Conservation (phyloP, 805 yeast genomes). For the Yueomyces sp. region DNA sequence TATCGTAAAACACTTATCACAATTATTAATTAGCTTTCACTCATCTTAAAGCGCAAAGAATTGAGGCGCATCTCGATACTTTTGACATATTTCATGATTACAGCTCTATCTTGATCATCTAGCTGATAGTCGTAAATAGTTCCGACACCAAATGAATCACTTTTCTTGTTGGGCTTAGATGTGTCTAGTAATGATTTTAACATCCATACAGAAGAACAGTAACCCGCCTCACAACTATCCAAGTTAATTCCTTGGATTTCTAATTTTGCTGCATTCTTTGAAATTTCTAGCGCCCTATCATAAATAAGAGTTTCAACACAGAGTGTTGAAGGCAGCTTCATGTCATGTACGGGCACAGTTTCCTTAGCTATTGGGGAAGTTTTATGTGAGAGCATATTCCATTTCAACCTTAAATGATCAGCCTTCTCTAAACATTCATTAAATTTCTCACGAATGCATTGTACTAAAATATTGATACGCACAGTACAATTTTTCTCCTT, state of each 20-base stretch:
- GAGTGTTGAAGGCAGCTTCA: slow-evolving; percentile 14
- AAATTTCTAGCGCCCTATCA: slow-evolving; percentile 88
- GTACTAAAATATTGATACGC: slow-evolving; percentile 56
- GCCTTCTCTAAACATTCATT: slow-evolving; percentile 85
- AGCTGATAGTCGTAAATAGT: slow-evolving; percentile 33
- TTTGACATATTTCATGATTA: slow-evolving; percentile 68
- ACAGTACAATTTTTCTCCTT: slow-evolving; percentile 28
- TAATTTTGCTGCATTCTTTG: slow-evolving; percentile 79
- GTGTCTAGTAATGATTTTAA: slow-evolving; percentile 67
- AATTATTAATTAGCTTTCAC: no score
- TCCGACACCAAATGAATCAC: slow-evolving; percentile 44
- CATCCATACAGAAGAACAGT: slow-evolving; percentile 93
- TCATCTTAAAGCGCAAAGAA: slow-evolving; percentile 51
- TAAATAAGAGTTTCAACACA: slow-evolving; percentile 78
- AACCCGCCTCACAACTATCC: slow-evolving; percentile 70
- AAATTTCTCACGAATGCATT: slow-evolving; percentile 82
- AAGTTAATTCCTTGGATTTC: slow-evolving; percentile 54
- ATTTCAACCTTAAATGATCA: slow-evolving; percentile 52
- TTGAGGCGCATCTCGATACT: slow-evolving; percentile 72
- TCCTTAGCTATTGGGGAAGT: slow-evolving; percentile 1
- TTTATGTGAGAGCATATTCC: background rate
- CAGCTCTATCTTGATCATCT: slow-evolving; percentile 58
- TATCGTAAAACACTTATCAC: no score
- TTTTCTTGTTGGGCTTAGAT: slow-evolving; percentile 22
- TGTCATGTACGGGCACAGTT: slow-evolving; percentile 2